Evolutionary conservation across 805 yeast species (phyloP).

Genomic region (Dipodascus albidus): DNA sequence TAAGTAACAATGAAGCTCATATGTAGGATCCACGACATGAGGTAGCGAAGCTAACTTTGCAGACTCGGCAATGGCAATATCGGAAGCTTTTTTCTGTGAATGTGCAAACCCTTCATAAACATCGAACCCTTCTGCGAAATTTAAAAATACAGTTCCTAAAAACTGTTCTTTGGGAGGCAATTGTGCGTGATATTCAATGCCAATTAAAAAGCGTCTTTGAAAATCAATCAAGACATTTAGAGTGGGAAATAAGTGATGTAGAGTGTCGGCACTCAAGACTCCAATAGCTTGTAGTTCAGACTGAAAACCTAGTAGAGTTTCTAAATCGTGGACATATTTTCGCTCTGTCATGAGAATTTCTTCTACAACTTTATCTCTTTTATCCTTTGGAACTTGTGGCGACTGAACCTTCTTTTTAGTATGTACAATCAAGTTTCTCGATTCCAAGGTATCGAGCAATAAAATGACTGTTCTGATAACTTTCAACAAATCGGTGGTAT

Average conservation of each 20-base stretch:
- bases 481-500: conserved; percentile 63
- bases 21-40: conserved; percentile 62
- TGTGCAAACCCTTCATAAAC: conserved; percentile 92
- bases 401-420: conserved; percentile 12
- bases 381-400: conserved; percentile 32
- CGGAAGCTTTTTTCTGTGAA: conserved; percentile 80
- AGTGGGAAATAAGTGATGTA: conserved; percentile 77
- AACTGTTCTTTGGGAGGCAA: conserved; percentile 69
- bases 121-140: conserved; percentile 74
- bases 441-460: conserved; percentile 39
- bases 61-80: conserved; percentile 55
- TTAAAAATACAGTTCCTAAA: conserved; percentile 79
- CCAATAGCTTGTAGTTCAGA: conserved; percentile 56
- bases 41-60: conserved; percentile 42
- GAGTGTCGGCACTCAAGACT: conserved; percentile 62
- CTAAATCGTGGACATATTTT: conserved; percentile 85
- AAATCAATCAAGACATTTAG: conserved; percentile 75
- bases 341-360: conserved; percentile 87
- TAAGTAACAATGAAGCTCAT: conserved; percentile 80
- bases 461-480: conserved; percentile 62
- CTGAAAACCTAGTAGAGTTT: conserved; percentile 56
- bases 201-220: conserved; percentile 79
- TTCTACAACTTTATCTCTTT: conserved; percentile 64
- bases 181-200: conserved; percentile 76
- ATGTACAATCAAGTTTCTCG: conserved; percentile 11